These are phyloP conservation scores for Aspergillus sp. DNA, from an alignment of 2,329 filamentous ascomycete species.

Conservation along the genomic window DNA sequence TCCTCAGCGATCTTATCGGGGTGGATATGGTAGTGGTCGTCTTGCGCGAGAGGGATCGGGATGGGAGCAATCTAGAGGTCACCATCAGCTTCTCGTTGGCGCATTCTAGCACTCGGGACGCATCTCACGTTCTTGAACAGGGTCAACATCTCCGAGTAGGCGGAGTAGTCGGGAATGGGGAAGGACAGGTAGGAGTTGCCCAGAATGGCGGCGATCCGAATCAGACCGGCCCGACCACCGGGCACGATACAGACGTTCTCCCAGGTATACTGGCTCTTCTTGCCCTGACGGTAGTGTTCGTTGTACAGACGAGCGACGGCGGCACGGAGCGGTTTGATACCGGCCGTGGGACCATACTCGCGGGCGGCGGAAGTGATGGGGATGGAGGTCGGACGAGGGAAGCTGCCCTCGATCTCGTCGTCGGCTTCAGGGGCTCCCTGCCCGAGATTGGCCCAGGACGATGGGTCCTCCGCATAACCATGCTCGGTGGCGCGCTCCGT, in stretches of 20 bases:
- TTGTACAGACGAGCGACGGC: conserved; percentile 94
- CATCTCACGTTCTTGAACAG: conserved; percentile 73
- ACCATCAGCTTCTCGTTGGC: background rate
- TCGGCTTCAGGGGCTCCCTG: conserved; percentile 94
- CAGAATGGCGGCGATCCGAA: conserved; percentile 89
- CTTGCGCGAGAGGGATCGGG: conserved; percentile 77
- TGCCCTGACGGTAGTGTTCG: conserved; percentile 82
- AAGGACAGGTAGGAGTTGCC: conserved; percentile 91
- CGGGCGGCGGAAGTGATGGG: conserved; percentile 74
- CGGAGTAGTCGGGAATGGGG: conserved; percentile 93
- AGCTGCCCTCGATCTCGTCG: conserved; percentile 86
- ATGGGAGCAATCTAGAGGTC: conserved; percentile 71
- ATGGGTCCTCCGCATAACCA: conserved; percentile 79
- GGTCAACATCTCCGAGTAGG: conserved; percentile 96
- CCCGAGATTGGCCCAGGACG: conserved; percentile 86
- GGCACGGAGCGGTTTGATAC: conserved; percentile 85
- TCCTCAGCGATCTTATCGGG: conserved; percentile 90
- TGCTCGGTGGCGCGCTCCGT: conserved; percentile 74
- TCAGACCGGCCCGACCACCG: conserved; percentile 86
- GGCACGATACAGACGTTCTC: conserved; percentile 98
- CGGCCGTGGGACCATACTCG: conserved; percentile 91
- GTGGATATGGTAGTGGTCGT: conserved; percentile 90
- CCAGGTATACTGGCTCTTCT: conserved; percentile 88
- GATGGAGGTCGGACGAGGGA: conserved; percentile 74
- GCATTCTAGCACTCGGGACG: background rate